Conservation (phyloP, 1,139 yeast species). For the Geotrichum reessii region DNA sequence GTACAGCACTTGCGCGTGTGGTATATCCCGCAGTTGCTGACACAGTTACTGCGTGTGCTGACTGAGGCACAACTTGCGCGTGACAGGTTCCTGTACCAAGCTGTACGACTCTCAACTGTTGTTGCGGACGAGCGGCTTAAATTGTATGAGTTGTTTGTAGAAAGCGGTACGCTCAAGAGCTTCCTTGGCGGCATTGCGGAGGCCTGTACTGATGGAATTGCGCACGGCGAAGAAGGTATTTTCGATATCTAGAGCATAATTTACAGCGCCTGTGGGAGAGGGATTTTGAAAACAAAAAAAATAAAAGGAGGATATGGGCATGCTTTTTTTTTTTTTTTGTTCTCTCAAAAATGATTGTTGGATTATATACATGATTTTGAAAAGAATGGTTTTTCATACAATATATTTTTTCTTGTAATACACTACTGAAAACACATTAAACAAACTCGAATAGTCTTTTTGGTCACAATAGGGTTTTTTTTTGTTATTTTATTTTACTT, state of each 20-base stretch:
- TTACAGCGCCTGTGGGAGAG: background rate
- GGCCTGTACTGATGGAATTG: conserved; percentile 46
- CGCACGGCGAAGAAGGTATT: conserved; percentile 29
- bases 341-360: too few relatives aligned
- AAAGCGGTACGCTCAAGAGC: conserved; percentile 56
- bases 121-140: conserved; percentile 48
- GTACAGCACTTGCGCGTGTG: conserved; percentile 45
- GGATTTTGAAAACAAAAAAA: too few relatives aligned
- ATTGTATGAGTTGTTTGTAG: conserved; percentile 50
- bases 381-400: too few relatives aligned
- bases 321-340: too few relatives aligned
- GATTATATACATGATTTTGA: too few relatives aligned
- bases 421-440: too few relatives aligned
- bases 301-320: too few relatives aligned
- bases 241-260: conserved; percentile 16
- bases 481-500: too few relatives aligned
- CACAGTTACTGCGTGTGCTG: conserved; percentile 55
- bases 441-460: too few relatives aligned
- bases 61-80: conserved; percentile 37
- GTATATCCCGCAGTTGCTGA: conserved; percentile 68
- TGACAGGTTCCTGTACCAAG: conserved; percentile 43
- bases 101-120: conserved; percentile 51
- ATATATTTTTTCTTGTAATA: background rate
- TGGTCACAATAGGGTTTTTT: too few relatives aligned
- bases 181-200: conserved; percentile 57